Evolutionary conservation across 345 rosid species (phyloP), one percentile per base, ranked within the genome.

Genomic region (Populus deltoides): DNA sequence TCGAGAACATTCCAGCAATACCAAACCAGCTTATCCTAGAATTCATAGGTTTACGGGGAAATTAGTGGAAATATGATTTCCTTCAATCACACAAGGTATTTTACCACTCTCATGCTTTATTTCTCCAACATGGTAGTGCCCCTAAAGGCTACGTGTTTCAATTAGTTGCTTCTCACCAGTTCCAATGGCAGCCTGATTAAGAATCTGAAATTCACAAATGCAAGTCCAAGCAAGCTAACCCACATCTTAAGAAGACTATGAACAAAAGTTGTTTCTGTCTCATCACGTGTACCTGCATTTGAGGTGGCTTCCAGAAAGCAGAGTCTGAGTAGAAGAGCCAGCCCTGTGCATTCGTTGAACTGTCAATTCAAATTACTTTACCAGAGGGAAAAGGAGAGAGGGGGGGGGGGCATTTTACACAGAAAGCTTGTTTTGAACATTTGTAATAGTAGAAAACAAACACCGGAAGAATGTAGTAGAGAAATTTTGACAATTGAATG

Each of bases 271-370:
- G 5, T 63, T n/a, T 20, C 35, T 67, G 49, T 70, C 73, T 13
- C 29, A 33, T 62, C 41, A 72, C 78, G 29, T 74, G 66, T 88
- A 94, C 98, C 87, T 94, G 82, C 98, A 92, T 89, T 90, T 95
- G 99, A 25, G 91, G 90, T 68, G 94, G 98, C 81, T 90, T 86
- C 99, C 99, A 95, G 82, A 95, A 93, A 63, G 45, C 53, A 72
- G 97, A 90, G 85, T 90, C 93, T 0, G 94, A 90, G 82, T 83
- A 90, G 83, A 95, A 95, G 70, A 94, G 99, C 99, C 98, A 94
- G 72, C 99, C 98, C 99, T 95, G 89, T 83, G 85, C 38, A 81
- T 75, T 49, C 77, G 66, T 24, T 35, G 20, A 78, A 29, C 27
- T 35, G 62, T 70, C 45, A 68, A 75, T 25, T 39, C 29, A 15